phyloP scores from a whole-genome alignment of 495 filamentous ascomycete species.

The Hypoxylon lenormandii region DNA sequence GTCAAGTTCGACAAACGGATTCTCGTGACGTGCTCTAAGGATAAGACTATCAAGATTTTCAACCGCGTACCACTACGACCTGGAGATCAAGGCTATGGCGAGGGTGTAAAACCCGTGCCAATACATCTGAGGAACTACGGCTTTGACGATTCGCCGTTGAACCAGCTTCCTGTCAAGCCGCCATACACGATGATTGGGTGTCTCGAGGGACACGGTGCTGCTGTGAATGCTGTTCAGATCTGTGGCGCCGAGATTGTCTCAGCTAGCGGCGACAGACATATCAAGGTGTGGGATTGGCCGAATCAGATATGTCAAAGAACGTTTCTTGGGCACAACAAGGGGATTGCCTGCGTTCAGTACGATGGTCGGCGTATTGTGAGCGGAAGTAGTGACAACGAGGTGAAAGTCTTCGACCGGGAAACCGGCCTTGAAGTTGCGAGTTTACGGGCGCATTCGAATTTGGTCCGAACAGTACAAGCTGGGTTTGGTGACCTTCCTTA shows the following conservation, averaged over 20 bases:
- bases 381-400: conserved; percentile 92
- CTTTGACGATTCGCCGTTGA: conserved; percentile 59
- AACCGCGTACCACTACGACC: conserved; percentile 77
- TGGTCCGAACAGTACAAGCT: conserved; percentile 94
- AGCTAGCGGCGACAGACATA: conserved; percentile 88
- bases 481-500: conserved; percentile 90
- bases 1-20: conserved; percentile 90
- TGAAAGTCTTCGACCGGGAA: conserved; percentile 89
- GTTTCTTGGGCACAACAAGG: conserved; percentile 87
- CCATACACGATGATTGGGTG: conserved; percentile 82
- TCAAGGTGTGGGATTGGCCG: conserved; percentile 93
- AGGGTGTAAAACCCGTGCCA: conserved; percentile 65
- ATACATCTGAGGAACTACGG: conserved; percentile 62
- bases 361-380: conserved; percentile 97
- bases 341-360: conserved; percentile 96
- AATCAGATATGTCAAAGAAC: conserved; percentile 79
- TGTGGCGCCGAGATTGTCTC: conserved; percentile 88
- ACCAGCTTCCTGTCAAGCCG: conserved; percentile 61
- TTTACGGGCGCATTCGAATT: conserved; percentile 78
- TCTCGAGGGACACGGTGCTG: conserved; percentile 84
- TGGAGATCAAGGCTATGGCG: conserved; percentile 73
- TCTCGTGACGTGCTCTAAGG: conserved; percentile 95
- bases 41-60: conserved; percentile 95
- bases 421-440: conserved; percentile 89
- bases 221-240: conserved; percentile 96